Conservation (phyloP, 495 filamentous ascomycete species). For the Tuber aestivum region DNA sequence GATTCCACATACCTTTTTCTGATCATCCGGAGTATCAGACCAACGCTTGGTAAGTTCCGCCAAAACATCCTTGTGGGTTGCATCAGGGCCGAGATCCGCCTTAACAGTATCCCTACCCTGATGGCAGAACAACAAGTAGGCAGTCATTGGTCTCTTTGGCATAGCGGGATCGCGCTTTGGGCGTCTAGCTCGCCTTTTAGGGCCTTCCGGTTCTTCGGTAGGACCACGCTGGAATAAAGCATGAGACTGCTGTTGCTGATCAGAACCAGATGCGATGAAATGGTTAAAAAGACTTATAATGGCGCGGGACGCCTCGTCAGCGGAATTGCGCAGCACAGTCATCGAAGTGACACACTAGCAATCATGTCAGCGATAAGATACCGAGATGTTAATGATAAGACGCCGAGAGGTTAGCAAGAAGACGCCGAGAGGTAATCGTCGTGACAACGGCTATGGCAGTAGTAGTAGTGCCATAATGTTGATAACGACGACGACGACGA, state of each 20-base stretch:
- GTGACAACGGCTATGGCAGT: neutral
- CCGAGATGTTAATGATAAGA: no score
- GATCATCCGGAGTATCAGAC: constrained; percentile 61
- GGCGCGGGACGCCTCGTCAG: constrained; percentile 35
- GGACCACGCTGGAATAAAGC: constrained; percentile 14
- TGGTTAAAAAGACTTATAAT: constrained; percentile 33
- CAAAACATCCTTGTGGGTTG: constrained; percentile 70
- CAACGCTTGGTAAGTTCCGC: constrained; percentile 78
- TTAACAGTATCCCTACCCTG: constrained; percentile 71
- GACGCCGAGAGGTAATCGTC: neutral
- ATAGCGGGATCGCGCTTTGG: constrained; percentile 78
- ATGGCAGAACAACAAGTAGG: constrained; percentile 90
- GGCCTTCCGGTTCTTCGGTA: constrained; percentile 31
- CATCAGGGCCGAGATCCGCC: constrained; percentile 62
- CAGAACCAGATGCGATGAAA: constrained; percentile 14
- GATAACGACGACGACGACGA: no score
- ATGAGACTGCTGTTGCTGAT: constrained; percentile 17
- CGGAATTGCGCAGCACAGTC: constrained; percentile 38
- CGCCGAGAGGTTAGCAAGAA: no score
- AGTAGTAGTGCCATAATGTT: neutral
- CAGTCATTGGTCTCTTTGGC: constrained; percentile 86
- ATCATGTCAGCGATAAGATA: constrained; percentile 5
- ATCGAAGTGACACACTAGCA: constrained; percentile 39
- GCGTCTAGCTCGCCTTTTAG: constrained; percentile 70
- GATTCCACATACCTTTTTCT: constrained; percentile 62